These are phyloP conservation scores for Dacryopinax primogenitus DNA, from an alignment of 768 basidiomycete genomes.

Conservation along the genomic window DNA sequence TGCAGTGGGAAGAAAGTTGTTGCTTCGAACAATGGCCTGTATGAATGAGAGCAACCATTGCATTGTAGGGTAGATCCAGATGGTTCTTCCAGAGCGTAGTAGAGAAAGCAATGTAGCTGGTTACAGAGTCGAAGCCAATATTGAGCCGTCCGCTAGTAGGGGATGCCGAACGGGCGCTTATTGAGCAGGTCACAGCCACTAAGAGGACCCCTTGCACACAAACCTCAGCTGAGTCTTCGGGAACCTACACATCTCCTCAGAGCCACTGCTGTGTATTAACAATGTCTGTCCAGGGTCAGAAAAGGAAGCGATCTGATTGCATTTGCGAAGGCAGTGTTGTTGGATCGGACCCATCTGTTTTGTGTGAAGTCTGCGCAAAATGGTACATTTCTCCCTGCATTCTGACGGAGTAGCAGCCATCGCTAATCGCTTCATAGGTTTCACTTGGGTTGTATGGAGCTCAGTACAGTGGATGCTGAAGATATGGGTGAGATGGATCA, in stretches of 20 bases:
- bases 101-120: conserved; percentile 16
- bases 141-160: too few relatives aligned
- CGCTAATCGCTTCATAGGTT: conserved; percentile 40
- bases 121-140: conserved; percentile 54
- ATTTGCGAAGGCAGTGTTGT: conserved; percentile 57
- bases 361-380: conserved; percentile 54
- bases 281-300: not conserved
- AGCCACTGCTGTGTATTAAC: too few relatives aligned
- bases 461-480: conserved; percentile 52
- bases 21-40: not conserved
- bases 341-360: conserved; percentile 62
- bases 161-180: too few relatives aligned
- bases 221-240: too few relatives aligned
- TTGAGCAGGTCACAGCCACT: too few relatives aligned
- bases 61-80: not conserved
- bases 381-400: conserved; percentile 38
- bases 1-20: not conserved
- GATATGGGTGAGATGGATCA: conserved; percentile 53
- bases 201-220: too few relatives aligned
- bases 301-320: conserved; percentile 32
- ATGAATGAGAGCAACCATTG: not conserved
- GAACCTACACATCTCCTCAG: too few relatives aligned
- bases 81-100: not conserved
- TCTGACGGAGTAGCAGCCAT: not conserved
- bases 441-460: conserved; percentile 64